Evolutionary conservation across 306 rosid genomes (phyloP).

Genomic region (Ceratonia siliqua): DNA sequence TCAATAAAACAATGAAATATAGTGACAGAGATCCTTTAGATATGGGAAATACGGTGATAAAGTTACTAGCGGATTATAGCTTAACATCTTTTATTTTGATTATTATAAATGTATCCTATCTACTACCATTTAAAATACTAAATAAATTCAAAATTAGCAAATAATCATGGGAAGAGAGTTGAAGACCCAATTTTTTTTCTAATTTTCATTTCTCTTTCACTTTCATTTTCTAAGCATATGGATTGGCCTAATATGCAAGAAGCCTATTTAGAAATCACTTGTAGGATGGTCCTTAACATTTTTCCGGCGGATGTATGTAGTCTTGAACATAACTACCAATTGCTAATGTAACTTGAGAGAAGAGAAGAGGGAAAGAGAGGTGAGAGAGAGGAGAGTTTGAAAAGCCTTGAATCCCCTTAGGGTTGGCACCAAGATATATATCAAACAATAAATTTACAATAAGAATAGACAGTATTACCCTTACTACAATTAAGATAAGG

Average conservation of each 20-base stretch:
- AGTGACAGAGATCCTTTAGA: neutral
- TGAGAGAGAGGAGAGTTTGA: too few species aligned
- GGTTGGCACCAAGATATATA: too few species aligned
- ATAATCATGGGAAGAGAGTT: neutral
- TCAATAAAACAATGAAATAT: neutral
- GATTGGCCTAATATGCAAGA: neutral
- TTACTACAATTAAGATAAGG: too few species aligned
- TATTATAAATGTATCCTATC: too few species aligned
- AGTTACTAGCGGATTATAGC: neutral
- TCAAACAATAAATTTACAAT: too few species aligned
- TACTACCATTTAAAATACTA: neutral
- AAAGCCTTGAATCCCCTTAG: too few species aligned
- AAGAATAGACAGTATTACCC: too few species aligned
- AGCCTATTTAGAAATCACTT: too few species aligned
- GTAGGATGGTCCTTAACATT: too few species aligned
- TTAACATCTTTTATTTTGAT: neutral
- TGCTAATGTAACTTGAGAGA: too few species aligned
- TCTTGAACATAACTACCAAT: neutral
- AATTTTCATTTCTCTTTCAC: neutral
- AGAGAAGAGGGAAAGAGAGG: too few species aligned
- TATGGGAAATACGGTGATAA: neutral
- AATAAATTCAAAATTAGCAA: neutral
- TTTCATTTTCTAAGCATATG: neutral
- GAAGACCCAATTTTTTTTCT: neutral
- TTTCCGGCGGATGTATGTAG: neutral